phyloP scores from a whole-genome alignment of 2,329 filamentous ascomycete genomes.

The Nectriaceae sp. region DNA sequence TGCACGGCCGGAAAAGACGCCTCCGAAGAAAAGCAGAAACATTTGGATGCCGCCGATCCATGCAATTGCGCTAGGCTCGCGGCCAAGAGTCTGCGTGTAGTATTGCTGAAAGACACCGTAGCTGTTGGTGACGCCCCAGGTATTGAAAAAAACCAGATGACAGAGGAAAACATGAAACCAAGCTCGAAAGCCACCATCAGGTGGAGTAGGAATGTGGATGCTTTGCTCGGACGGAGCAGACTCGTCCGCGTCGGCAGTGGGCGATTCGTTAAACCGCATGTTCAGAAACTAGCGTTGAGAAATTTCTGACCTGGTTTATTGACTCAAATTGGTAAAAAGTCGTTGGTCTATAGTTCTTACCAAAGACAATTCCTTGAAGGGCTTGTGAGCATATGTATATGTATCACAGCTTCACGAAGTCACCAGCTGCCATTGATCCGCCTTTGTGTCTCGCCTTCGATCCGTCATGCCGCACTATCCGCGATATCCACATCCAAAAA shows the following conservation, averaged over 20 bases:
- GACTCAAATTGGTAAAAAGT: no score
- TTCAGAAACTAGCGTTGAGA: no score
- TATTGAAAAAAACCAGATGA: constrained; percentile 45
- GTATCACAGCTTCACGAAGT: no score
- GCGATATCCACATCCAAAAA: no score
- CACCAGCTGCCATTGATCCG: no score
- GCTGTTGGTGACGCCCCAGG: constrained; percentile 49
- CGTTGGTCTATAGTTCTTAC: no score
- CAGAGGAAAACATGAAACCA: constrained; percentile 36
- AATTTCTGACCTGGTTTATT: no score
- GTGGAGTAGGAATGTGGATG: neutral
- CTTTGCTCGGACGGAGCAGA: neutral
- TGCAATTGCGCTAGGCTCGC: constrained; percentile 40
- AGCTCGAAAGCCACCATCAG: constrained; percentile 22
- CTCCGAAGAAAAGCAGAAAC: constrained; percentile 44
- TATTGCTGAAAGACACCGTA: constrained; percentile 50
- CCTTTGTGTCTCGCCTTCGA: no score
- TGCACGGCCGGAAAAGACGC: constrained; percentile 43
- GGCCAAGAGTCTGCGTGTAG: constrained; percentile 38
- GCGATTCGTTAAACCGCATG: no score
- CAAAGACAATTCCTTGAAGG: no score
- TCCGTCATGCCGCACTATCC: no score
- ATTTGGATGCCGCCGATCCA: constrained; percentile 49
- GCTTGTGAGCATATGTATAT: no score
- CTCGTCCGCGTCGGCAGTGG: constrained; percentile 12